A percentile compares a stretch with the other conserved stretches of the same genome.
Conservation (phyloP, 352 stramenopile genomes). For the Phytopythium sindhum region DNA sequence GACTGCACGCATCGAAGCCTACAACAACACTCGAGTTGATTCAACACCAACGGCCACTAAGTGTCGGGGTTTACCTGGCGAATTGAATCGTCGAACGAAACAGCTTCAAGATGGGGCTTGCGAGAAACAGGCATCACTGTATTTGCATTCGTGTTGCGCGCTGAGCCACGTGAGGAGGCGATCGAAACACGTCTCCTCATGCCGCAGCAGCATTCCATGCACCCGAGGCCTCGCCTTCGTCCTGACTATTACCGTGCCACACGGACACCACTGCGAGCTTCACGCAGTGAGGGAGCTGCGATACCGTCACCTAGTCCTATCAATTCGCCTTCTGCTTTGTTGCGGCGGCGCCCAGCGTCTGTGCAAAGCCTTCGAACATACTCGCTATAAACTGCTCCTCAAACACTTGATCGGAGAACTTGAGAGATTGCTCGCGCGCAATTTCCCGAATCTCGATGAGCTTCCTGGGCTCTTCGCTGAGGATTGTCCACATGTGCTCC, state of each 20-base stretch:
- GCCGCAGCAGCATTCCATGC: not conserved
- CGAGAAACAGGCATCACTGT: not conserved
- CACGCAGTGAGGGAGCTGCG: not conserved
- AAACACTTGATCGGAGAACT: conserved; percentile 79
- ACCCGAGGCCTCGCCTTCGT: not conserved
- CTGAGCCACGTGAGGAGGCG: not conserved
- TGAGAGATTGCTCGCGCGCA: conserved; percentile 42
- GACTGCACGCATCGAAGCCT: not conserved
- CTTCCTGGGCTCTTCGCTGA: not conserved
- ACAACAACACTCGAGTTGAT: not conserved
- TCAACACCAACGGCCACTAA: too few species aligned
- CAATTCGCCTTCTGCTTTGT: not conserved
- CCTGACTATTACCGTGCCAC: not conserved
- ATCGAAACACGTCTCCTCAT: not conserved
- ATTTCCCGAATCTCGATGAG: conserved; percentile 33
- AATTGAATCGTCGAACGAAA: not conserved
- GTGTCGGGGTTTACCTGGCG: not conserved
- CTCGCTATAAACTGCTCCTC: conserved; percentile 56
- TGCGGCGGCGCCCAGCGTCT: too few species aligned
- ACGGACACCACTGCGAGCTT: not conserved
- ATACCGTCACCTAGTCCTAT: not conserved
- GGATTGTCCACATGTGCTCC: conserved; percentile 49
- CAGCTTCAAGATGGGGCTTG: not conserved
- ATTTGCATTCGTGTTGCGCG: not conserved
- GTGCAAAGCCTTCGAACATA: conserved; percentile 14